Conservation (phyloP, 176 grass and related monocot species). For the Oropetium thomaeum region DNA sequence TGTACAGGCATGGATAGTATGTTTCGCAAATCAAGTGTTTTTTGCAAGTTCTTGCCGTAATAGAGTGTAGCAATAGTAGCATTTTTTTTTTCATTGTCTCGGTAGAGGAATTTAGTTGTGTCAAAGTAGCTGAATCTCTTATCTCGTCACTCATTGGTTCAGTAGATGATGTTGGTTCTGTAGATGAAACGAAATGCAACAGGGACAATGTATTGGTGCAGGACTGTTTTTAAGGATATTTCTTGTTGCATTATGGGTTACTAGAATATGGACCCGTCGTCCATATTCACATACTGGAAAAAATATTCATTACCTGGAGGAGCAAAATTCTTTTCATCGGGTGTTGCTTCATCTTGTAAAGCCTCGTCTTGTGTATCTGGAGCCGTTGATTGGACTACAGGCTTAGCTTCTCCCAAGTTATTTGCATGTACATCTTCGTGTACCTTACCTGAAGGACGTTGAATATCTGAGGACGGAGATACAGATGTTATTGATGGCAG, state of each 20-base stretch:
- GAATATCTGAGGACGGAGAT: not conserved
- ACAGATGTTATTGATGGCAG: not conserved
- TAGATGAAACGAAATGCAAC: not conserved
- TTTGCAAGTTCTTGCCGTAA: conserved; percentile 21
- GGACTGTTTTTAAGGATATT: not conserved
- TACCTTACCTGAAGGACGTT: not conserved
- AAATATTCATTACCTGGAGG: conserved; percentile 14
- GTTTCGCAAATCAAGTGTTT: not conserved
- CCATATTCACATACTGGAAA: not conserved
- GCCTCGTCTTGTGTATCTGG: not conserved
- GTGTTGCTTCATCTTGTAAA: not conserved
- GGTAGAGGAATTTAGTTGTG: not conserved
- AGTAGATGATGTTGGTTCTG: not conserved
- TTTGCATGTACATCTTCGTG: not conserved
- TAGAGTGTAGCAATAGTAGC: not conserved
- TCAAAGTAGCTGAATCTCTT: conserved; percentile 4
- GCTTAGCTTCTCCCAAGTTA: not conserved
- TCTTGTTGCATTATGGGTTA: not conserved
- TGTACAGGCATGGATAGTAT: not conserved
- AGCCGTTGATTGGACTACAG: not conserved
- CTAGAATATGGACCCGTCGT: not conserved
- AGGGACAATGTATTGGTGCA: not conserved
- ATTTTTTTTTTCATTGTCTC: not conserved
- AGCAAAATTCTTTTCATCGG: not conserved
- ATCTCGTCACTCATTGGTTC: conserved; percentile 9